Evolutionary conservation across 495 filamentous ascomycete genomes (phyloP), one percentile per base, ranked within the genome.

Genomic region (Talaromyces liani): DNA sequence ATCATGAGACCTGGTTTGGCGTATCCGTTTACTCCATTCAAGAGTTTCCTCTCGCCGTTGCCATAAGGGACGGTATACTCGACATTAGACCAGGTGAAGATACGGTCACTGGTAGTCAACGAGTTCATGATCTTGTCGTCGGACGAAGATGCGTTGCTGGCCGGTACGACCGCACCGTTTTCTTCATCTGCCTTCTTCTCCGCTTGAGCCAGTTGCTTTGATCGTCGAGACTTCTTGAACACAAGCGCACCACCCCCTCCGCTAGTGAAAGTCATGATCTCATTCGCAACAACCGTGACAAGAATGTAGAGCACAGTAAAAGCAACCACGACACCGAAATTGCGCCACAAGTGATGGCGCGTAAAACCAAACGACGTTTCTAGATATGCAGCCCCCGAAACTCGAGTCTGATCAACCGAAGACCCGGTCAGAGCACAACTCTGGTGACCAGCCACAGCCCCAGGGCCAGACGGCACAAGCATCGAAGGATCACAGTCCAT

Each of bases 1-100:
- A 90, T 87, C 81, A 95, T 85, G 18, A 88, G 75, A 18, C 91
- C 91, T 1, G 91, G 91, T 72, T 91, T 93, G 20, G 86, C 90
- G 70, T 86, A 93, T 2, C 91, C 91, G 57, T 81, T 84, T 58
- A 94, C 82, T 9, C 80, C 77, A 68, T 93, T 87, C 39, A 95
- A 81, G 10, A 95, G 77, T 69, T 90, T 87, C 22, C 80, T 77
- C 24, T 88, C 82, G 61, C 86, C 88, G 53, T 87, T 87, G 47
- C 86, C 82, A 65, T 89, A 89, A 0, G 88, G 87, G 5, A 93
- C 87, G 3, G 82, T 87, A 64, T 89, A 91, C 36, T 89, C 82
- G 25, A 93, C 81, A 66, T 92, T 76, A 14, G 80, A 77, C 87
- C 88, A 93, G 16, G 89, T 93, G 74, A 93, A 91, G 60, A 91